Conservation (phyloP, 179 eudicot genomes). For the Silene coronaria region DNA sequence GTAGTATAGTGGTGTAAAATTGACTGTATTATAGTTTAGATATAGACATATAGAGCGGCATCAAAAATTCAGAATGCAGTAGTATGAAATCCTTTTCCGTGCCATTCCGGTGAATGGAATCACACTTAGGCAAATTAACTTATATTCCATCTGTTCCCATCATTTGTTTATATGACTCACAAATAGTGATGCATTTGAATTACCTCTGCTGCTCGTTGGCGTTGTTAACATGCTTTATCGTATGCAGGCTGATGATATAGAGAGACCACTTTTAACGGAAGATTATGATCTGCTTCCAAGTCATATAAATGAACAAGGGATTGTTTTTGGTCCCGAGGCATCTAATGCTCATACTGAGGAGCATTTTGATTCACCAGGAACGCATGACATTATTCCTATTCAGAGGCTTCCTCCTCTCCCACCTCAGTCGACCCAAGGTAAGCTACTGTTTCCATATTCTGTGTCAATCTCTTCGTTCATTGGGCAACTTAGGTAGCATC, state of each 20-base stretch:
- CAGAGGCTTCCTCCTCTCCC: conserved; percentile 39
- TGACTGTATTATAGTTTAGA: too few species aligned
- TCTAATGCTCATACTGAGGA: conserved; percentile 36
- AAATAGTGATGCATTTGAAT: background rate
- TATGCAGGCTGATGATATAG: conserved; percentile 73
- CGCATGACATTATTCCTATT: conserved; percentile 40
- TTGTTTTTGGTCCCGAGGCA: conserved; percentile 30
- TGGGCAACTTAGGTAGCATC: background rate
- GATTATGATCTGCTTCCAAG: conserved; percentile 36
- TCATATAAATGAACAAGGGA: conserved; percentile 38
- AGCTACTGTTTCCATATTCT: conserved; percentile 19
- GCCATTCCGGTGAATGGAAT: too few species aligned
- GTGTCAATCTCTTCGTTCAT: conserved; percentile 4
- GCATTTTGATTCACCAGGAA: conserved; percentile 32
- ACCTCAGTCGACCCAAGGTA: conserved; percentile 58
- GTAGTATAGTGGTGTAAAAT: too few species aligned
- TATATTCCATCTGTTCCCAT: too few species aligned
- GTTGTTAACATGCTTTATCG: conserved; percentile 16
- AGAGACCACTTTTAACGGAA: conserved; percentile 73
- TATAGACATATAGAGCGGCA: too few species aligned
- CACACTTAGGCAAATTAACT: too few species aligned
- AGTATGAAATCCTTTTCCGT: too few species aligned
- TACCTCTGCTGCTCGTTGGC: too few species aligned
- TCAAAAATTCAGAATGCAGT: too few species aligned
- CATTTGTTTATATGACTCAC: background rate